A percentile compares a stretch with the other conserved stretches of the same genome.
phyloP scores from a whole-genome alignment of 176 grass and related monocot genomes.

The Lolium rigidum region DNA sequence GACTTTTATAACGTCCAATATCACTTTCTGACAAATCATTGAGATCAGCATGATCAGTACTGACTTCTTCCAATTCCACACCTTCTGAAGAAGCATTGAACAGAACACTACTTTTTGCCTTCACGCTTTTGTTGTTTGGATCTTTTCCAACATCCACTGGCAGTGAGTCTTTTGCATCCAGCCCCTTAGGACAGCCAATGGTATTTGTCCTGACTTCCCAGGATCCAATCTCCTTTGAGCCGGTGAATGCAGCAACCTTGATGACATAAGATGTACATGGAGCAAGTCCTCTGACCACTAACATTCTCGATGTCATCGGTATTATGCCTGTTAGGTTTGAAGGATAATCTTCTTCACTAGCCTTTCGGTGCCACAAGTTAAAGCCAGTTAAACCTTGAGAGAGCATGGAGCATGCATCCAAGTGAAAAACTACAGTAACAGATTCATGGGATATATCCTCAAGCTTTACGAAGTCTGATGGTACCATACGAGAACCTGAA shows the following conservation, averaged over 20 bases:
- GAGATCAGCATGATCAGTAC: not conserved
- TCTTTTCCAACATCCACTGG: not conserved
- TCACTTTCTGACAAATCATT: not conserved
- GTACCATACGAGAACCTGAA: conserved; percentile 25
- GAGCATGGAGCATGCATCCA: not conserved
- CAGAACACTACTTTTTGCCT: not conserved
- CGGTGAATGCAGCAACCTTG: conserved; percentile 29
- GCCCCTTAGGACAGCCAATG: not conserved
- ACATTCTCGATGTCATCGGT: not conserved
- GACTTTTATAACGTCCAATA: not conserved
- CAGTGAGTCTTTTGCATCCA: conserved; percentile 11
- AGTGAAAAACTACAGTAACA: conserved; percentile 13
- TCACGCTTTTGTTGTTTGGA: not conserved
- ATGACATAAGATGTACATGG: conserved; percentile 13
- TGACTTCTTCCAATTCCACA: not conserved
- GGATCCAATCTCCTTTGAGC: conserved; percentile 16
- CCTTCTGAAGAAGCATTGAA: conserved; percentile 2
- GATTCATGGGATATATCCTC: conserved; percentile 29
- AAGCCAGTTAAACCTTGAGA: conserved; percentile 23
- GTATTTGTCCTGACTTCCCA: conserved; percentile 24
- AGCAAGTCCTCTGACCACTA: conserved; percentile 17
- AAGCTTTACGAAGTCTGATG: conserved; percentile 24
- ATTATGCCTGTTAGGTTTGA: conserved; percentile 20
- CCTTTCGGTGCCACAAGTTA: conserved; percentile 6
- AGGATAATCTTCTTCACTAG: conserved; percentile 13